phyloP scores from a whole-genome alignment of 2,329 filamentous ascomycete genomes.

The Aspergillus floridensis region DNA sequence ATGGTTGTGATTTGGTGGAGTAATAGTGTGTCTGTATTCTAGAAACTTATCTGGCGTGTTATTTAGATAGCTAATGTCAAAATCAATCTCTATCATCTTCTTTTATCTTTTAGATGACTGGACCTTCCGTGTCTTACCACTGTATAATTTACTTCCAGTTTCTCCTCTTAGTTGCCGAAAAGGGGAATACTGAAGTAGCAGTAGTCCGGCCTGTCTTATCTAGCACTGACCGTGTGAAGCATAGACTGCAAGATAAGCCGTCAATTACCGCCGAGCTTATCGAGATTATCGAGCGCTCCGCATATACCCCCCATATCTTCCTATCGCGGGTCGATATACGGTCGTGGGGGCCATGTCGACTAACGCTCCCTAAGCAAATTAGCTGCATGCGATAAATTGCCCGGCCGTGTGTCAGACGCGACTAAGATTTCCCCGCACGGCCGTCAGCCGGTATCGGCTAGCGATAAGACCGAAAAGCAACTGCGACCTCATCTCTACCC shows the following conservation, averaged over 20 bases:
- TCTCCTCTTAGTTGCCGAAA: too few relatives aligned
- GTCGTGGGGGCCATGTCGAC: neutral
- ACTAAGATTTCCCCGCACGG: neutral
- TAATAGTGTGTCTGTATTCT: neutral
- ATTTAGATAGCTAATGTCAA: neutral
- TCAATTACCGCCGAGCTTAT: neutral
- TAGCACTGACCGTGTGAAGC: neutral
- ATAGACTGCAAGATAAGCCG: neutral
- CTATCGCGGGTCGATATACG: neutral
- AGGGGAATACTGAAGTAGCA: neutral
- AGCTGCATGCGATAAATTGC: neutral
- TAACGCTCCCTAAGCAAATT: neutral
- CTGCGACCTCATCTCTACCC: too few relatives aligned
- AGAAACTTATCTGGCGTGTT: neutral
- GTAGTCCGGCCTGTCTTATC: neutral
- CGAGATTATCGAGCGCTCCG: neutral
- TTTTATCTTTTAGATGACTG: too few relatives aligned
- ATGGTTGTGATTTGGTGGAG: neutral
- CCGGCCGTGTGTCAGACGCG: neutral
- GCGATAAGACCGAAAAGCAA: too few relatives aligned
- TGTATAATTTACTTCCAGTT: too few relatives aligned
- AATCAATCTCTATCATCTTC: too few relatives aligned
- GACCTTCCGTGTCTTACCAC: too few relatives aligned
- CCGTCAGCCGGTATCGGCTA: neutral
- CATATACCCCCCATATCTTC: neutral